Evolutionary conservation across 139 green algal species (phyloP).

Genomic region (Zygnema circumcarinatum): DNA sequence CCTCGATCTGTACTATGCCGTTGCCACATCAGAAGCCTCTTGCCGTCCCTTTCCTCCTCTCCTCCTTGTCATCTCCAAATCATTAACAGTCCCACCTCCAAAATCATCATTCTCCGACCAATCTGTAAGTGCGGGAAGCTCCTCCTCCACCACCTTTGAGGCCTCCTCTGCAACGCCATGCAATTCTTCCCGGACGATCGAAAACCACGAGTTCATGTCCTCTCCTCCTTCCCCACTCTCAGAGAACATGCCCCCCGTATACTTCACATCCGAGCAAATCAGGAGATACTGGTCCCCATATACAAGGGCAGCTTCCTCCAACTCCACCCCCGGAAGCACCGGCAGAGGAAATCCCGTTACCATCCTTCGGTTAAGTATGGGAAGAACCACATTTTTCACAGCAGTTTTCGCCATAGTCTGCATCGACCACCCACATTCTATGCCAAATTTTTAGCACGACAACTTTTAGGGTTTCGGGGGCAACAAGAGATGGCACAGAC

Average conservation of each 20-base stretch:
- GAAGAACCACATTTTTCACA: slow-evolving; percentile 32
- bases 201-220: too few relatives aligned
- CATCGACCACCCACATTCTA: neutral
- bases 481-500: too few relatives aligned
- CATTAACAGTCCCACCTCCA: too few relatives aligned
- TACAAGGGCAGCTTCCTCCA: slow-evolving; percentile 6
- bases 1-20: neutral
- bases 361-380: slow-evolving; percentile 24
- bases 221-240: neutral
- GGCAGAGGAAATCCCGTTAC: slow-evolving; percentile 40
- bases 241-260: slow-evolving; percentile 21
- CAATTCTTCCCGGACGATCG: too few relatives aligned
- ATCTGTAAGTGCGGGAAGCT: too few relatives aligned
- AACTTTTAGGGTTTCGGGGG: too few relatives aligned
- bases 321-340: slow-evolving; percentile 30
- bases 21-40: neutral
- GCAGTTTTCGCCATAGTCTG: slow-evolving; percentile 27
- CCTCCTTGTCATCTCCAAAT: neutral
- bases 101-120: too few relatives aligned
- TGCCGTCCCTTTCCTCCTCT: neutral
- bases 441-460: neutral
- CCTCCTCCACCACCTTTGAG: too few relatives aligned
- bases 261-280: slow-evolving; percentile 45
- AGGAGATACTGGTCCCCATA: slow-evolving; percentile 44
- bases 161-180: too few relatives aligned